Percentiles rank a stretch among this genome's conserved stretches.
These are phyloP conservation scores for Kodamaea plutei DNA, from an alignment of 1,139 yeast genomes.

Conservation along the genomic window DNA sequence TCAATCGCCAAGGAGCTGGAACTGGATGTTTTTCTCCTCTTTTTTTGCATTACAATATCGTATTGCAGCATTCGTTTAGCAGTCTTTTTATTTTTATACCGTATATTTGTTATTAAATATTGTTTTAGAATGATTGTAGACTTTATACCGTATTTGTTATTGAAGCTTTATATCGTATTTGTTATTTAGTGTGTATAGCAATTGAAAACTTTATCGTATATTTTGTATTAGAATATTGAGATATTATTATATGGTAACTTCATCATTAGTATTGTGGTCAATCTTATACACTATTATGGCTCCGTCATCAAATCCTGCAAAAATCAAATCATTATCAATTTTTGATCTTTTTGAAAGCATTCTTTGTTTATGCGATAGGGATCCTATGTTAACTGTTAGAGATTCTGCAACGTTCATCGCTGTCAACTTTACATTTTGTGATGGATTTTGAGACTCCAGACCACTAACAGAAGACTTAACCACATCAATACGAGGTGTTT, in stretches of 20 bases:
- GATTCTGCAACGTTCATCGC: slow-evolving; percentile 10
- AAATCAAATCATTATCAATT: too few species aligned
- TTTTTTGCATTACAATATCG: slow-evolving; percentile 1
- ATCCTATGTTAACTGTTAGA: background rate
- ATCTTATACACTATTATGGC: slow-evolving; percentile 11
- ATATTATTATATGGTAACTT: too few species aligned
- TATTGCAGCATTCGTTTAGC: slow-evolving; percentile 3
- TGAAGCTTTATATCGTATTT: too few species aligned
- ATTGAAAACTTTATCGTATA: too few species aligned
- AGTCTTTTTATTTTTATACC: slow-evolving; percentile 3
- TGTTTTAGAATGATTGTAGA: background rate
- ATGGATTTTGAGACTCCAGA: slow-evolving; percentile 3
- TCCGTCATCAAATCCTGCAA: slow-evolving; percentile 41
- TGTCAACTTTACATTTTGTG: slow-evolving; percentile 10
- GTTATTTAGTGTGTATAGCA: too few species aligned
- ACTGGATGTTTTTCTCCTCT: slow-evolving; percentile 1
- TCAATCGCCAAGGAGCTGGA: slow-evolving; percentile 1
- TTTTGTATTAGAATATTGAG: too few species aligned
- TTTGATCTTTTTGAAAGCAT: slow-evolving; percentile 5
- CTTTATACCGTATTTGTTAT: too few species aligned
- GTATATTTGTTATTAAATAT: slow-evolving; percentile 4
- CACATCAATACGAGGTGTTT: slow-evolving; percentile 10
- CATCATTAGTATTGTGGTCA: too few species aligned
- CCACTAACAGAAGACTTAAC: slow-evolving; percentile 10
- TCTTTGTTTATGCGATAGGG: slow-evolving; percentile 5